Evolutionary conservation across 73 alveolate genomes (phyloP).

Genomic region (Paramecium sonneborni): DNA sequence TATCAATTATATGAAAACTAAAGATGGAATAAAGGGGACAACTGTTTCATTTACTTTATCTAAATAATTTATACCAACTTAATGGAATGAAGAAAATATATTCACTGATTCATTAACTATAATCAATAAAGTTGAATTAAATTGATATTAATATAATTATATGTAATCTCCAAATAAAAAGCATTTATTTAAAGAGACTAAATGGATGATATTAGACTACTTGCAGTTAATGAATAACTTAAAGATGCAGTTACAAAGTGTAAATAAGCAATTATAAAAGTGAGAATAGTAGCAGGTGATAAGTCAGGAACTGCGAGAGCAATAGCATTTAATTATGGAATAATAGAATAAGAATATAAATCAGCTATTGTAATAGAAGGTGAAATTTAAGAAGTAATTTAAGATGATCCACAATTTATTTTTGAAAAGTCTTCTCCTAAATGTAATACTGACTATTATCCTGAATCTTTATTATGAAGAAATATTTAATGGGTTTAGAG

Average conservation of each 20-base stretch:
- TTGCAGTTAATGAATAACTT: background rate
- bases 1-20: background rate
- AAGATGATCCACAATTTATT: slow-evolving; percentile 70
- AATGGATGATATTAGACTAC: slow-evolving; percentile 70
- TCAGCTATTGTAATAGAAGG: slow-evolving; percentile 68
- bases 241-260: slow-evolving; percentile 62
- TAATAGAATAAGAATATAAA: slow-evolving; percentile 25
- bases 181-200: slow-evolving; percentile 74
- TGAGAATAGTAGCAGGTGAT: slow-evolving; percentile 96
- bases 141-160: slow-evolving; percentile 37
- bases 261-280: slow-evolving; percentile 82
- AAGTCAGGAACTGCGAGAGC: slow-evolving; percentile 91
- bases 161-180: slow-evolving; percentile 66
- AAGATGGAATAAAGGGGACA: background rate
- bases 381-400: slow-evolving; percentile 72
- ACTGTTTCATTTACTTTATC: background rate
- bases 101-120: slow-evolving; percentile 48
- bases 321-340: slow-evolving; percentile 87
- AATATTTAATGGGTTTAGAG: slow-evolving; percentile 54
- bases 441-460: slow-evolving; percentile 26
- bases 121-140: background rate
- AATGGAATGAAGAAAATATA: slow-evolving; percentile 73
- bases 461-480: slow-evolving; percentile 62
- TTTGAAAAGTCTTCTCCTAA: background rate
- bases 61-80: background rate